Evolutionary conservation across 371 early-diverging fungal genomes (phyloP).

Genomic region (Lichtheimia ornata): DNA sequence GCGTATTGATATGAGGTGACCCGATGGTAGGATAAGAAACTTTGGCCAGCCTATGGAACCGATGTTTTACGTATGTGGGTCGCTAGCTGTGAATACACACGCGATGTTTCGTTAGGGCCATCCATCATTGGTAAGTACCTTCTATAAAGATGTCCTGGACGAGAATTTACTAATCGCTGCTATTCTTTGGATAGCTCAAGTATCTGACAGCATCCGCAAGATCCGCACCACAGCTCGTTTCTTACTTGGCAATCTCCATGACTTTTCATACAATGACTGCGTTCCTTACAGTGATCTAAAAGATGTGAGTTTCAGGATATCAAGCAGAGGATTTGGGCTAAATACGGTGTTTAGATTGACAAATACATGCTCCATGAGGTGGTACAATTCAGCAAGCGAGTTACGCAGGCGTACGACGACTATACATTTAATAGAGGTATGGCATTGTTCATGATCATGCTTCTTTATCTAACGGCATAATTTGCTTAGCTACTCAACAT

Average conservation of each 20-base stretch:
- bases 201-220: conserved; percentile 75
- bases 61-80: conserved; percentile 87
- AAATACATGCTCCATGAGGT: conserved; percentile 71
- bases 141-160: not conserved
- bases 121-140: conserved; percentile 54
- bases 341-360: conserved; percentile 52
- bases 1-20: not conserved
- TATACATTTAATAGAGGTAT: conserved; percentile 72
- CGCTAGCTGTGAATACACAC: conserved; percentile 81
- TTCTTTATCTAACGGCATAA: not conserved
- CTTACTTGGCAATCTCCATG: conserved; percentile 79
- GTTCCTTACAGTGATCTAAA: conserved; percentile 58
- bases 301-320: conserved; percentile 23
- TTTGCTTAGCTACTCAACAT: conserved; percentile 15
- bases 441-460: not conserved
- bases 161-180: not conserved
- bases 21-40: conserved; percentile 50
- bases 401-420: conserved; percentile 62
- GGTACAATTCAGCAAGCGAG: conserved; percentile 56
- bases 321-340: no score
- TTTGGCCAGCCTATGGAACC: conserved; percentile 80
- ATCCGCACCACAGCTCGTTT: conserved; percentile 80
- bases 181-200: conserved; percentile 37
- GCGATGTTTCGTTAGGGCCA: conserved; percentile 78
- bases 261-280: conserved; percentile 53